Conservation (phyloP, 495 filamentous ascomycete genomes). For the Emericellopsis terricola region DNA sequence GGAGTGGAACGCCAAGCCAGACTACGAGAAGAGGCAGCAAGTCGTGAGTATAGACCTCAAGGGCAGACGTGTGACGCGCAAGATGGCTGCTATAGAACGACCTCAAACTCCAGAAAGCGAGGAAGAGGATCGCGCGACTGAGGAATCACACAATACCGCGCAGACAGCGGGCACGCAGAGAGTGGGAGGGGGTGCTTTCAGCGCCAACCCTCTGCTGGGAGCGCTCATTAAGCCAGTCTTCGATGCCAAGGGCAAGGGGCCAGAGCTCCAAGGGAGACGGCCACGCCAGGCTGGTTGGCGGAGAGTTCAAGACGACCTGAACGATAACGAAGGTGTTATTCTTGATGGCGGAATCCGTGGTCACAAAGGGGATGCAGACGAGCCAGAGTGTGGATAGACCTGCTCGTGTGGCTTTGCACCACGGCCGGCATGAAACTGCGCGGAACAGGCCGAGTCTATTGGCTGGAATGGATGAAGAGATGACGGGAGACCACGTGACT, state of each 20-base stretch:
- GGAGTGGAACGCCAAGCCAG: constrained; percentile 78
- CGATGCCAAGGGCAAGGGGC: constrained; percentile 30
- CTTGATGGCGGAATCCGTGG: constrained; percentile 69
- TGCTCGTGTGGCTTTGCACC: too few relatives aligned
- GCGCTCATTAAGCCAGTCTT: constrained; percentile 67
- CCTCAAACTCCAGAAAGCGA: constrained; percentile 29
- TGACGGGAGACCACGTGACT: constrained; percentile 2
- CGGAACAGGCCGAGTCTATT: too few relatives aligned
- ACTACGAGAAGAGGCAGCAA: constrained; percentile 81
- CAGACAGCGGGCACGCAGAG: constrained; percentile 13
- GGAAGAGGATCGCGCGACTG: constrained; percentile 14
- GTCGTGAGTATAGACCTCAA: constrained; percentile 75
- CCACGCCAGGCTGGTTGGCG: constrained; percentile 49
- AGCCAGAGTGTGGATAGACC: constrained; percentile 15
- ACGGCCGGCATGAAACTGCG: too few relatives aligned
- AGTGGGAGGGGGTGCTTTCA: constrained; percentile 44
- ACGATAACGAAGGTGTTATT: constrained; percentile 86
- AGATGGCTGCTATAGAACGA: constrained; percentile 43
- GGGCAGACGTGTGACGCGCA: constrained; percentile 57
- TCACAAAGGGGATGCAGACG: constrained; percentile 10
- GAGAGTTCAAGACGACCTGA: constrained; percentile 77
- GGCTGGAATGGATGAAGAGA: too few relatives aligned
- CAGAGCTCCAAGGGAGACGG: constrained; percentile 15
- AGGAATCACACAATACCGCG: constrained; percentile 1
- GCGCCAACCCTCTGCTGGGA: constrained; percentile 67